Evolutionary conservation across 2,329 filamentous ascomycete species (phyloP).

Genomic region (Tetracladium maxilliforme): DNA sequence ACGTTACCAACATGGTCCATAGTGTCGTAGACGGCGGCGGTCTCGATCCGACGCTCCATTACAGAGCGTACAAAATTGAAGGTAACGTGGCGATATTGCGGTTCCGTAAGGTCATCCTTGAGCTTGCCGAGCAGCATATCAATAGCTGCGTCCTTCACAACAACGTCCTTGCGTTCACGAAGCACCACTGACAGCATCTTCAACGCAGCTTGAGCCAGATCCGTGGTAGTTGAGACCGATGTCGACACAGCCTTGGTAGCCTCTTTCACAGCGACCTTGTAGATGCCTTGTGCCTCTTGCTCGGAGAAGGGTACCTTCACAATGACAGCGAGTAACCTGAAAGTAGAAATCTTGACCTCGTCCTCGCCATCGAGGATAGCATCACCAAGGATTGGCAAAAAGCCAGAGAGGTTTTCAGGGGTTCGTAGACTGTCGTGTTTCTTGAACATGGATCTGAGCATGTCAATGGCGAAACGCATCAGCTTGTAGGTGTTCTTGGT

Average conservation of each 20-base stretch:
- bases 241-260: conserved; percentile 69
- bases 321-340: conserved; percentile 73
- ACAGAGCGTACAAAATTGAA: conserved; percentile 90
- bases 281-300: conserved; percentile 52
- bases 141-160: conserved; percentile 66
- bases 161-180: conserved; percentile 62
- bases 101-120: conserved; percentile 81
- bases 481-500: conserved; percentile 80
- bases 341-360: conserved; percentile 79
- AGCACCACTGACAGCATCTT: conserved; percentile 80
- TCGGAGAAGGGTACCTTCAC: conserved; percentile 67
- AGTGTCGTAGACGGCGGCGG: conserved; percentile 78
- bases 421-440: conserved; percentile 75
- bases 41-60: conserved; percentile 71
- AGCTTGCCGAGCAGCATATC: conserved; percentile 72
- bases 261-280: conserved; percentile 70
- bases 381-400: conserved; percentile 81
- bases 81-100: conserved; percentile 79
- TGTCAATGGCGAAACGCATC: conserved; percentile 73
- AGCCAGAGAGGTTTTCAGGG: conserved; percentile 65
- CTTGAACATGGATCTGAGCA: conserved; percentile 71
- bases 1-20: conserved; percentile 79
- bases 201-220: conserved; percentile 73
- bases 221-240: conserved; percentile 64
- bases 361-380: conserved; percentile 73